Conservation (phyloP, 176 grass and related monocot species). For the Ampelocalamus luodianensis region DNA sequence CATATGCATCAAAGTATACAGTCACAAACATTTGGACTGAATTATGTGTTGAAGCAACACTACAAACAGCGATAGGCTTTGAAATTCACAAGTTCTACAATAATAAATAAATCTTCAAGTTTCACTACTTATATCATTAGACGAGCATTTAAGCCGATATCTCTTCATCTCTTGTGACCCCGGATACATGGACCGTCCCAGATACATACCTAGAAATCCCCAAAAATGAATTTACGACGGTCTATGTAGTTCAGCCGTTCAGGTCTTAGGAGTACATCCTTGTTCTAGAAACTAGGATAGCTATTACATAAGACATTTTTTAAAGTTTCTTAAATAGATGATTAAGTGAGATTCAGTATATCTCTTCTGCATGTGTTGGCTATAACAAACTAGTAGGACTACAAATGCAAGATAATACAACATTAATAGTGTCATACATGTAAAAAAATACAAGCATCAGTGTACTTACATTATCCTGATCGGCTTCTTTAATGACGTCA, state of each 20-base stretch:
- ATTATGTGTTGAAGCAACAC: background rate
- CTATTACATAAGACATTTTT: background rate
- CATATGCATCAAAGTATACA: background rate
- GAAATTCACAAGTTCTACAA: slow-evolving; percentile 14
- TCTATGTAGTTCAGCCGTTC: slow-evolving; percentile 1
- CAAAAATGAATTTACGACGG: background rate
- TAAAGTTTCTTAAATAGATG: background rate
- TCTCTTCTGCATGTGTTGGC: background rate
- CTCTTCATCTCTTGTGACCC: background rate
- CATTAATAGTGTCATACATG: background rate
- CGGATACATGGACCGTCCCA: background rate
- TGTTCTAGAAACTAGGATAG: background rate
- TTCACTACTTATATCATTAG: background rate
- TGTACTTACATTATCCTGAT: slow-evolving; percentile 66
- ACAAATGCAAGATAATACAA: slow-evolving; percentile 13
- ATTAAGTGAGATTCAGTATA: background rate
- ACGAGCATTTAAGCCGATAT: background rate
- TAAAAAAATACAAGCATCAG: background rate
- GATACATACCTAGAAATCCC: background rate
- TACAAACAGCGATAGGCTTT: background rate
- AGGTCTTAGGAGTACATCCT: background rate
- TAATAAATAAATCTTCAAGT: slow-evolving; percentile 7
- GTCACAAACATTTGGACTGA: background rate
- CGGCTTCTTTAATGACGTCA: slow-evolving; percentile 67
- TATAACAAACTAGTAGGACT: background rate